Conservation (phyloP, 192 early-diverging fungal genomes). For the Radiomyces spectabilis region DNA sequence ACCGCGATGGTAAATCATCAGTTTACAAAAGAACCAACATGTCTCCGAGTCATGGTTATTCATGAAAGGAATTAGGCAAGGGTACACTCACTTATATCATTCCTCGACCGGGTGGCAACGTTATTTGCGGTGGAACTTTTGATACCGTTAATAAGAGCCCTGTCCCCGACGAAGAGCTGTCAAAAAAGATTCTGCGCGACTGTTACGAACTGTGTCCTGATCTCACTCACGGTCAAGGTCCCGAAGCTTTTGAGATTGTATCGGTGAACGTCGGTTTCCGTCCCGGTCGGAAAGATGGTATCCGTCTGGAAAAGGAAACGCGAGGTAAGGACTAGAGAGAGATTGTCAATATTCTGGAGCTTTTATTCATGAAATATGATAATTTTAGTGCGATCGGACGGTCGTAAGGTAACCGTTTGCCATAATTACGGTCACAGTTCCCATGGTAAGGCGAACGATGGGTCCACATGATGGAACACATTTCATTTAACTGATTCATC, state of each 20-base stretch:
- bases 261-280: constrained; percentile 54
- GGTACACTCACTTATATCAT: constrained; percentile 89
- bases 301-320: constrained; percentile 51
- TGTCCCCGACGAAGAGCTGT: constrained; percentile 17
- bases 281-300: constrained; percentile 44
- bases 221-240: constrained; percentile 34
- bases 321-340: constrained; percentile 20
- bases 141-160: constrained; percentile 19
- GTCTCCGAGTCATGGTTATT: constrained; percentile 17
- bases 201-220: constrained; percentile 40
- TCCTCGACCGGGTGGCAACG: constrained; percentile 68
- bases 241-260: constrained; percentile 35
- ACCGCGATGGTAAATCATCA: constrained; percentile 22
- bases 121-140: constrained; percentile 72
- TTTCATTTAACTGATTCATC: neutral
- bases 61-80: too few relatives aligned
- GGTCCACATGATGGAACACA: neutral
- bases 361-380: too few relatives aligned
- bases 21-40: neutral
- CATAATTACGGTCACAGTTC: constrained; percentile 21
- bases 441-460: constrained; percentile 2
- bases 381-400: constrained; percentile 5
- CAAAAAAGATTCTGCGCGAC: constrained; percentile 33
- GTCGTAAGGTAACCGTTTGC: constrained; percentile 4
- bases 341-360: too few relatives aligned